Base-by-base conservation (phyloP, 2,329 filamentous ascomycete genomes). In the Exophiala sideris region DNA sequence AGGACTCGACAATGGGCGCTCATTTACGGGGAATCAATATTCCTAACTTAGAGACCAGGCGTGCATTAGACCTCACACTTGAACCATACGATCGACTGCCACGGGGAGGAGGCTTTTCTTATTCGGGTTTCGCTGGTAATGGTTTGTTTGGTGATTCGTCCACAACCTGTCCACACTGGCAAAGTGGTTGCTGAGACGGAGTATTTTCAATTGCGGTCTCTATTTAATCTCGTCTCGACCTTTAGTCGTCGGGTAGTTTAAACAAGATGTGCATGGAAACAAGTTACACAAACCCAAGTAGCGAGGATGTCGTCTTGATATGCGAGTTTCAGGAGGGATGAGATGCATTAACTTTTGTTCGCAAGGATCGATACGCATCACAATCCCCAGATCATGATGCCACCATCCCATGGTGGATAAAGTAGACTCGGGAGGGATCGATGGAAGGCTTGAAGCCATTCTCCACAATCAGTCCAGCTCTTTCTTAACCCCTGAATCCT, bases 81-180 rank as follows among this genome's bases (percentile, higher is more conserved):
- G 45, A 20, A 32, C 45, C 35, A 38, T 20, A 29, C 20, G 45
- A 48, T 48, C 35, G 33, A 48, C 45, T 48, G 21, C 24, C 24
- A 29, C 16, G 42, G 18, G 20, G 16, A 38, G 3, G 41, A 44
- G n/a, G 14, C 20, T 6, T 12, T 44, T 24, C 20, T 44, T 20
- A n/a, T 14, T 44, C 21, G 21, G 41, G 41, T 20, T 44, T 32
- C 41, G 41, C 12, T 14, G 21, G 11, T 44, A 20, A 38, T 38
- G 35, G 35, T 38, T 12, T 38, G 35, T 18, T 41, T 41, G 39
- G 39, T 41, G 24, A 42, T 42, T 42, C 20, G 40, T 42, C 40
- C 40, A 16, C n/a, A 1, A 42, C n/a, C 11, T 42, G 11, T 20
- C 40, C n/a, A 42, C n/a, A 11, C 40, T 21, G 11, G 5, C 24